These are phyloP conservation scores for Irpex sp. DNA, from an alignment of 1,284 basidiomycete genomes.

Conservation along the genomic window DNA sequence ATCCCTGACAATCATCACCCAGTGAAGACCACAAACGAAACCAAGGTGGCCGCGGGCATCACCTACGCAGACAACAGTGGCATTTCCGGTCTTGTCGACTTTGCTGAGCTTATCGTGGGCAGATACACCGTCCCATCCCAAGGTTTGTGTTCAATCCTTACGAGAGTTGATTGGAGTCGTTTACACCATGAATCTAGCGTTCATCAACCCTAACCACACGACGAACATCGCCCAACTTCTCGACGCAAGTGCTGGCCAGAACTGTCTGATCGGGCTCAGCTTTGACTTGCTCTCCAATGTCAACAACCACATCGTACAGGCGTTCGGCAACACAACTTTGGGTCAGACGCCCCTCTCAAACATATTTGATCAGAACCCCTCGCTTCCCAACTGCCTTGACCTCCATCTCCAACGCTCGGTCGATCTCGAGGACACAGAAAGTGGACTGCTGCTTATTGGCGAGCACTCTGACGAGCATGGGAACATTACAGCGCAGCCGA, in stretches of 20 bases:
- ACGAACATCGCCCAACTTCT: neutral
- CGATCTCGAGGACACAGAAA: constrained; percentile 18
- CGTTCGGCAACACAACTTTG: constrained; percentile 9
- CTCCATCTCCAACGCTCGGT: constrained; percentile 22
- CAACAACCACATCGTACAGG: constrained; percentile 8
- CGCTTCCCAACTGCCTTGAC: constrained; percentile 22
- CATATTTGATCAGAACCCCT: constrained; percentile 20
- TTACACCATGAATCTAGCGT: constrained; percentile 15
- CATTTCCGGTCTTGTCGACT: constrained; percentile 14
- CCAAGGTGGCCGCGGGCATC: constrained; percentile 14
- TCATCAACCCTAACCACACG: constrained; percentile 19
- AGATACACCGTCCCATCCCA: constrained; percentile 23
- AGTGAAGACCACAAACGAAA: constrained; percentile 6
- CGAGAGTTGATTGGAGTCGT: neutral
- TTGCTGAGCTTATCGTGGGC: constrained; percentile 24
- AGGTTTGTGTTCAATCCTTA: constrained; percentile 15
- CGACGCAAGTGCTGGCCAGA: constrained; percentile 11
- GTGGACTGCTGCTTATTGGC: constrained; percentile 24
- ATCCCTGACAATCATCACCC: neutral
- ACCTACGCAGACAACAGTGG: constrained; percentile 18
- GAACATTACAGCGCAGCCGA: constrained; percentile 18
- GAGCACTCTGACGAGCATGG: constrained; percentile 19
- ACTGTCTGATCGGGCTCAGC: constrained; percentile 19
- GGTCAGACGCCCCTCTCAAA: constrained; percentile 18
- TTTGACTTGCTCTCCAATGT: constrained; percentile 19